Conservation (phyloP, 208 protist species). For the Crithidia expoeki region DNA sequence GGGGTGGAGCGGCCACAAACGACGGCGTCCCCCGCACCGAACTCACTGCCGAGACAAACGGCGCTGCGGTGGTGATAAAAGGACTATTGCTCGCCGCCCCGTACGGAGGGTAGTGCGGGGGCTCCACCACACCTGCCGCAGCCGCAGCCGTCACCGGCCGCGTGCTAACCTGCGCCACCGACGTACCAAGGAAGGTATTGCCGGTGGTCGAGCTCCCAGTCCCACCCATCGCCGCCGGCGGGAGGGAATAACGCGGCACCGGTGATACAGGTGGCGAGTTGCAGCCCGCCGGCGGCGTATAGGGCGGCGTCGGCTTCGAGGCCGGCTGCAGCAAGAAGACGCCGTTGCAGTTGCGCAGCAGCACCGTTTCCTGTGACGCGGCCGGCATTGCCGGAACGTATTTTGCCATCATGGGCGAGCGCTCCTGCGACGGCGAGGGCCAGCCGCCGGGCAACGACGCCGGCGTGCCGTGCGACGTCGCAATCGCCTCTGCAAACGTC, state of each 20-base stretch:
- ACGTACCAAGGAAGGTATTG: conserved; percentile 37
- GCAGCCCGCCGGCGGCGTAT: conserved; percentile 55
- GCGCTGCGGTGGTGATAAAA: conserved; percentile 19
- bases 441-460: conserved; percentile 24
- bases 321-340: conserved; percentile 79
- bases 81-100: conserved; percentile 32
- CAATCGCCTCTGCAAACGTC: conserved; percentile 76
- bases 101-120: conserved; percentile 36
- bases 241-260: conserved; percentile 76
- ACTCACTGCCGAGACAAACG: conserved; percentile 31
- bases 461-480: conserved; percentile 38
- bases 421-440: conserved; percentile 42
- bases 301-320: conserved; percentile 68
- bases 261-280: conserved; percentile 70
- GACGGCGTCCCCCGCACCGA: conserved; percentile 44
- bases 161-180: conserved; percentile 33
- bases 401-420: conserved; percentile 58
- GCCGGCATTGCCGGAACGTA: conserved; percentile 73
- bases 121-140: conserved; percentile 23
- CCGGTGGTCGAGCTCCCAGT: conserved; percentile 23
- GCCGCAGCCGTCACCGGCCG: conserved; percentile 1
- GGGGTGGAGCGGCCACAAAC: conserved; percentile 39
- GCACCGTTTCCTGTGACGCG: conserved; percentile 63
- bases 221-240: conserved; percentile 42
- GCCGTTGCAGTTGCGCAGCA: conserved; percentile 83